phyloP scores from a whole-genome alignment of 2,329 filamentous ascomycete genomes.

The Aspergillus sojae region DNA sequence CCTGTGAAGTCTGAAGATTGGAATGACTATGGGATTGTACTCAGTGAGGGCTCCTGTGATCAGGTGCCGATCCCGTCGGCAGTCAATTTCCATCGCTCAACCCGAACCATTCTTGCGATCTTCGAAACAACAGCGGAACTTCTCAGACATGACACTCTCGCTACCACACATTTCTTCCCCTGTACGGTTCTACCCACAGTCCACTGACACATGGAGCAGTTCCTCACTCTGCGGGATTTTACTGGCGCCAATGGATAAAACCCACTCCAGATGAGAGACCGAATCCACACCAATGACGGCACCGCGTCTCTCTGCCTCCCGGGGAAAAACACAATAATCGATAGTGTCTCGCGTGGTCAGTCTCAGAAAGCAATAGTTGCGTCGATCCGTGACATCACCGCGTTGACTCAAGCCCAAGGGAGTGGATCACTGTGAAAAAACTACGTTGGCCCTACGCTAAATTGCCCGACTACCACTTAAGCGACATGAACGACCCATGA shows the following conservation, averaged over 20 bases:
- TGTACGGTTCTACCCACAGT: too few species aligned
- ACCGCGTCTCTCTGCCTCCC: neutral
- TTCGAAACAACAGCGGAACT: too few species aligned
- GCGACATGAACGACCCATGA: slow-evolving; percentile 11
- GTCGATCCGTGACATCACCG: slow-evolving; percentile 23
- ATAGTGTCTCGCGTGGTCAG: slow-evolving; percentile 16
- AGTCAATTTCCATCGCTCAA: neutral
- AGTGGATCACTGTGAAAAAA: neutral
- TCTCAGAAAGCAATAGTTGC: slow-evolving; percentile 24
- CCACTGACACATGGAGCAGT: neutral
- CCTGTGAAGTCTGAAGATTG: neutral
- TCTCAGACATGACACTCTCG: neutral
- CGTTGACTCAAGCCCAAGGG: neutral
- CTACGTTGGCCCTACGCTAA: neutral
- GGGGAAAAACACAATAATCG: slow-evolving; percentile 5
- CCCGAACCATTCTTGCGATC: too few species aligned
- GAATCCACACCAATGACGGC: neutral
- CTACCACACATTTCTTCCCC: neutral
- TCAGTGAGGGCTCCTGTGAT: neutral
- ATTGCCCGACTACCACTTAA: neutral
- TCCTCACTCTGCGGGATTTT: neutral
- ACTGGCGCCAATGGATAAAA: neutral
- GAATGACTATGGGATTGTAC: neutral
- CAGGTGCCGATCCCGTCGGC: slow-evolving; percentile 1
- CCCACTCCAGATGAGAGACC: neutral